Base-by-base conservation (phyloP, 2,329 filamentous ascomycete genomes). In the Scedosporium minutisporum region DNA sequence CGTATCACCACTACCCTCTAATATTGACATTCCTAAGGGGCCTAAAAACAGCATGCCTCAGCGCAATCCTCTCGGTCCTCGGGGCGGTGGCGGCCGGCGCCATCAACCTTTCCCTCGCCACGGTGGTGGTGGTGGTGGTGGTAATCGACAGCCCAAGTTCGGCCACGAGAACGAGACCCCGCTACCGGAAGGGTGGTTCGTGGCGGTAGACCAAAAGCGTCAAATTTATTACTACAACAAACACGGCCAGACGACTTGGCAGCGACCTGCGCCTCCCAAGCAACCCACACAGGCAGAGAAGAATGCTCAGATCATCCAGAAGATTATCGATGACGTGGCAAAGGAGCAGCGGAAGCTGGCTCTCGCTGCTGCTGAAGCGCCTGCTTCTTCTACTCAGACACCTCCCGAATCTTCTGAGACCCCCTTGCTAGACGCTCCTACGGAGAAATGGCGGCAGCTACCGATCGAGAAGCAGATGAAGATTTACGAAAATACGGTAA, bases 401-500 rank as follows among this genome's bases (percentile, higher is more conserved):
- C 91, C 89, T 0, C 87, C 89, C 1, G 84, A 87, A 64, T 80
- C 84, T 10, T 77, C 79, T 3, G 82, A 76, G 61, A 78, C 82
- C 1, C 80, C 82, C 5, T 75, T 78, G 4, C 80, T 80, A 57
- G 83, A 88, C 73, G 80, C 80, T 5, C 87, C 84, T 68, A 81
- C 82, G 68, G 87, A 91, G 58, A 90, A 88, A 62, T 92, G 89
- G 89, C 82, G 85, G 62, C 82, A 81, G 64, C 73, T 87, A 38
- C 80, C 87, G 1, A 73, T 86, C 67, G 93, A 97, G 67, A 97
- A 97, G 76, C 91, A 95, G 75, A 96, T 92, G 84, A 96, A 91
- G 77, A 81, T 96, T 2, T 97, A 97, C 69, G 93, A 97, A 74
- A 93, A 93, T 71, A 96, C 92, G 60, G 91, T 96, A 81, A 73